A percentile compares a stretch with the other conserved stretches of the same genome.
Evolutionary conservation across 306 rosid species (phyloP).

Genomic region (Rosa multiflora): DNA sequence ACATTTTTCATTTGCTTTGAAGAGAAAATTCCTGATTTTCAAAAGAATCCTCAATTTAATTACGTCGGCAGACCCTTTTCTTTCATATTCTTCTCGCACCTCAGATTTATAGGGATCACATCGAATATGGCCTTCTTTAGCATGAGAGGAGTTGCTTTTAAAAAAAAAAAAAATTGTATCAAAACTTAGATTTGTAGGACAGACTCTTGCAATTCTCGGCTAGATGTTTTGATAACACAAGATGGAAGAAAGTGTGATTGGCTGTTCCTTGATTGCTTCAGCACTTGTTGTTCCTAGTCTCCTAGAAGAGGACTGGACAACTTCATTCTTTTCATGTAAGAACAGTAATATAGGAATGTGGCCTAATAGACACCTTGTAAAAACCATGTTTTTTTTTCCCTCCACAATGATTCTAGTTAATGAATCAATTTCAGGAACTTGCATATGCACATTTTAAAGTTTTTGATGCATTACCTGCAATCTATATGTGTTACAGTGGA

Average conservation of each 20-base stretch:
- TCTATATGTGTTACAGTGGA: conserved; percentile 57
- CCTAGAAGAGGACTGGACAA: background rate
- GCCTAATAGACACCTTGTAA: background rate
- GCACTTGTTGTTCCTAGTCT: background rate
- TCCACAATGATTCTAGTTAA: background rate
- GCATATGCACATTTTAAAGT: background rate
- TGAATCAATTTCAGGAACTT: background rate
- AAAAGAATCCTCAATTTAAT: background rate
- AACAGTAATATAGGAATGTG: background rate
- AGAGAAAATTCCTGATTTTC: background rate
- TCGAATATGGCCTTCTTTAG: background rate
- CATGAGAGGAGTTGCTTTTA: background rate
- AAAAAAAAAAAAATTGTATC: background rate
- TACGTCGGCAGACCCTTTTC: background rate
- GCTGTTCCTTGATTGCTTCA: background rate
- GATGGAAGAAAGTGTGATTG: background rate
- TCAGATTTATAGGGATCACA: background rate
- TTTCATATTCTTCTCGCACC: background rate
- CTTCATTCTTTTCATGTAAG: background rate
- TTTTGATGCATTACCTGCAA: background rate
- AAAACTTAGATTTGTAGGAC: background rate
- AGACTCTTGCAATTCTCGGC: background rate
- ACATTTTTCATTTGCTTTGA: background rate
- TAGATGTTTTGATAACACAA: background rate
- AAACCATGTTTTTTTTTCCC: background rate